phyloP scores from a whole-genome alignment of 2,329 filamentous ascomycete genomes.

The Torrubiella hemipterigena region DNA sequence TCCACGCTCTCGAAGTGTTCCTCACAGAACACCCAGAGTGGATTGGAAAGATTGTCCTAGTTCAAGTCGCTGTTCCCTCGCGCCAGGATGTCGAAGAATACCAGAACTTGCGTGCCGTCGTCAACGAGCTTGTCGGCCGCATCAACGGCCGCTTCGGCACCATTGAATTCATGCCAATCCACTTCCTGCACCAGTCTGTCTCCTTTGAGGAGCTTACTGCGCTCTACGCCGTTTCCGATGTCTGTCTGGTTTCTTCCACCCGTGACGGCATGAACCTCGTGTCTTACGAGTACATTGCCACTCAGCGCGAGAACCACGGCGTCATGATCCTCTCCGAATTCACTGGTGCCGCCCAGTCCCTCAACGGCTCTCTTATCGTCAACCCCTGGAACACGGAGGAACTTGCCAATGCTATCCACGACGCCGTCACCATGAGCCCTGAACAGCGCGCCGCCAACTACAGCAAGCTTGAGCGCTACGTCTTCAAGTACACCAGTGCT shows the following conservation, averaged over 20 bases:
- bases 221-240: slow-evolving; percentile 83
- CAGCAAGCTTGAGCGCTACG: slow-evolving; percentile 84
- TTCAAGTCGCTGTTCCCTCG: slow-evolving; percentile 91
- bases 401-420: slow-evolving; percentile 82
- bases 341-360: slow-evolving; percentile 84
- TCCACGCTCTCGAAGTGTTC: slow-evolving; percentile 94
- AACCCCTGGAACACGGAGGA: slow-evolving; percentile 99
- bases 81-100: slow-evolving; percentile 96
- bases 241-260: slow-evolving; percentile 87
- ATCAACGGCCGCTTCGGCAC: slow-evolving; percentile 98
- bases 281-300: slow-evolving; percentile 95
- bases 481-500: slow-evolving; percentile 93
- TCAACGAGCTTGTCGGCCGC: slow-evolving; percentile 91
- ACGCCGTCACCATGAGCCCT: slow-evolving; percentile 91
- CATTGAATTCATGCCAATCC: slow-evolving; percentile 97
- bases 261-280: slow-evolving; percentile 98
- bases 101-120: slow-evolving; percentile 86
- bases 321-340: slow-evolving; percentile 95
- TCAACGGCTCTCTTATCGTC: slow-evolving; percentile 87
- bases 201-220: slow-evolving; percentile 90
- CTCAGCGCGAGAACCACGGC: slow-evolving; percentile 80
- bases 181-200: slow-evolving; percentile 95
- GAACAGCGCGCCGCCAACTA: slow-evolving; percentile 82
- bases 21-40: slow-evolving; percentile 93
- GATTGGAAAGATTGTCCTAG: slow-evolving; percentile 93